Evolutionary conservation across 2,329 filamentous ascomycete species (phyloP).

Genomic region (Cyclaneusma minus): DNA sequence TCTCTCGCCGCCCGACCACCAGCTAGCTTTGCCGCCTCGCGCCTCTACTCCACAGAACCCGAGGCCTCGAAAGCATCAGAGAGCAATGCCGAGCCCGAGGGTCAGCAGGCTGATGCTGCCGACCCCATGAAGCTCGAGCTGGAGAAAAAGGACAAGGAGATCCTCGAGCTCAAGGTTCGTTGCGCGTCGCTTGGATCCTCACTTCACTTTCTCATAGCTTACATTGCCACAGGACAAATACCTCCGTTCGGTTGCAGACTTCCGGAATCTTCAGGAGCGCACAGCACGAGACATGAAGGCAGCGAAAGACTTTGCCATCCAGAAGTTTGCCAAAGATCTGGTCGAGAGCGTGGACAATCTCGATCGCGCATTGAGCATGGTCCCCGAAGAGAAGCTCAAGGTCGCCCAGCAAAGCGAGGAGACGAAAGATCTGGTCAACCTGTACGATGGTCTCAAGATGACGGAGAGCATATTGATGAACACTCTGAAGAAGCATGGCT

Average conservation of each 20-base stretch:
- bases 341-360: constrained; percentile 95
- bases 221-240: constrained; percentile 62
- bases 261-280: constrained; percentile 93
- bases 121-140: constrained; percentile 46
- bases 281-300: constrained; percentile 78
- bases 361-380: constrained; percentile 74
- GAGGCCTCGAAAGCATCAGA: constrained; percentile 26
- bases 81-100: constrained; percentile 20
- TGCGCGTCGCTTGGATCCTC: neutral
- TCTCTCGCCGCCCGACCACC: constrained; percentile 11
- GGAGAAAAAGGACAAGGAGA: constrained; percentile 57
- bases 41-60: constrained; percentile 24
- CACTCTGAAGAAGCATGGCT: constrained; percentile 84
- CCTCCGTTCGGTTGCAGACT: constrained; percentile 86
- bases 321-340: constrained; percentile 85
- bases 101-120: constrained; percentile 25
- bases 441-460: constrained; percentile 89
- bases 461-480: constrained; percentile 77
- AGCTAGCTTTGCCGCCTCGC: constrained; percentile 8
- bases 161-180: constrained; percentile 69
- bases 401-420: constrained; percentile 32
- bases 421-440: constrained; percentile 57
- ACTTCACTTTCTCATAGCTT: constrained; percentile 1
- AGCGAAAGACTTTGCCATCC: constrained; percentile 85
- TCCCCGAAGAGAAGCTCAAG: constrained; percentile 58